phyloP scores from a whole-genome alignment of 495 filamentous ascomycete species.

The Echria macrotheca region DNA sequence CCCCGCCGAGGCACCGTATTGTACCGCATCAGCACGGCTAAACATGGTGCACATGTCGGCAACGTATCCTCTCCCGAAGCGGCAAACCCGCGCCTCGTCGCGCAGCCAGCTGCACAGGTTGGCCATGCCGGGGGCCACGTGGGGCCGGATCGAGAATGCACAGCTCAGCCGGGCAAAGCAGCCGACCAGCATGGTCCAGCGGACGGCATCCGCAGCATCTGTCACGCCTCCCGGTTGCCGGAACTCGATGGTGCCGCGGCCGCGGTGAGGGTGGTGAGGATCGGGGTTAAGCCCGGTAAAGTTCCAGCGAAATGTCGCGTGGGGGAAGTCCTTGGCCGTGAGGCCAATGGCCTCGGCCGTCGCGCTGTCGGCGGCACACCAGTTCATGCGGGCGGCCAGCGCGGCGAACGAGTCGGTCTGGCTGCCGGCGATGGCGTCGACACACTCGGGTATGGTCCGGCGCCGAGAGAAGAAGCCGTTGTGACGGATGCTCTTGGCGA shows the following conservation, averaged over 20 bases:
- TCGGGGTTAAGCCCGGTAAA: conserved; percentile 13
- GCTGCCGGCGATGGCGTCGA: conserved; percentile 10
- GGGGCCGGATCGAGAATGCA: conserved; percentile 9
- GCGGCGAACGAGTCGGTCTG: neutral
- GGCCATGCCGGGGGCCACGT: conserved; percentile 12
- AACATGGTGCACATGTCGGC: conserved; percentile 14
- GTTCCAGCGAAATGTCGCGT: conserved; percentile 23
- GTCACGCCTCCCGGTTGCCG: conserved; percentile 21
- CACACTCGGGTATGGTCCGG: conserved; percentile 14
- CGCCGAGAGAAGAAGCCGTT: conserved; percentile 17
- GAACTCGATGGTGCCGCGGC: conserved; percentile 24
- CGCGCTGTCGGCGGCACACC: conserved; percentile 16
- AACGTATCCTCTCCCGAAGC: conserved; percentile 11
- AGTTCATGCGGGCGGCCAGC: conserved; percentile 23
- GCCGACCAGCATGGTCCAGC: conserved; percentile 25
- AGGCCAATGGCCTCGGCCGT: conserved; percentile 20
- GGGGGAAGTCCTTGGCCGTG: conserved; percentile 14
- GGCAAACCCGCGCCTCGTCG: conserved; percentile 25
- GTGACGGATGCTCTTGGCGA: conserved; percentile 28
- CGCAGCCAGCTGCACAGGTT: conserved; percentile 31
- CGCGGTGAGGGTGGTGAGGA: neutral
- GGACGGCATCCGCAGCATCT: conserved; percentile 13
- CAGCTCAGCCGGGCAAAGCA: conserved; percentile 25
- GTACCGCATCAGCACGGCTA: conserved; percentile 10
- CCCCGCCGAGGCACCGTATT: neutral